Conservation (phyloP, 2,329 filamentous ascomycete genomes). For the Neofusicoccum umdonicola region DNA sequence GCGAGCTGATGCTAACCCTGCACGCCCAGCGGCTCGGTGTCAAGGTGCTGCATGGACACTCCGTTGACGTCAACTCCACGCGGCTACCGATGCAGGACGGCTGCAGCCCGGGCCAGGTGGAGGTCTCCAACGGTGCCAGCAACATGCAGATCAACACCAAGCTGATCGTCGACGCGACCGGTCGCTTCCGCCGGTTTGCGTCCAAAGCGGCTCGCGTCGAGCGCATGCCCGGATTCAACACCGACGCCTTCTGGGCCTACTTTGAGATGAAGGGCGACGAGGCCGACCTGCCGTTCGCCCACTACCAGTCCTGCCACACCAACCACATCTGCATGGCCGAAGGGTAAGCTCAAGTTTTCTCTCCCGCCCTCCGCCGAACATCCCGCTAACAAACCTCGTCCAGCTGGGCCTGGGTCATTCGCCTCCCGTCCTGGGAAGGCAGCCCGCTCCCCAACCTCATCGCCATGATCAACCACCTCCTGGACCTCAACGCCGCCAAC, state of each 20-base stretch:
- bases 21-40: neutral
- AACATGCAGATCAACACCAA: neutral
- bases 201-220: neutral
- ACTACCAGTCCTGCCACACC: neutral
- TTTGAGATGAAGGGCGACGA: neutral
- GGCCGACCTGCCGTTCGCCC: neutral
- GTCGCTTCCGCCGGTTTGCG: neutral
- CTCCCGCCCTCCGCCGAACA: neutral
- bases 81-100: neutral
- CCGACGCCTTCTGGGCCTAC: neutral
- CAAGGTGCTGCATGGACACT: neutral
- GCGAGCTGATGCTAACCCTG: neutral
- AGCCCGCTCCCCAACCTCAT: neutral
- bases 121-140: neutral
- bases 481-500: neutral
- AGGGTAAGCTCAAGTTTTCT: neutral
- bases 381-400: neutral
- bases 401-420: neutral
- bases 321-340: constrained; percentile 1
- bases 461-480: constrained; percentile 4
- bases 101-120: neutral
- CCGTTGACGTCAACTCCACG: neutral
- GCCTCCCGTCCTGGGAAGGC: neutral
- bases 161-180: neutral
- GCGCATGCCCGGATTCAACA: neutral